Evolutionary conservation across 164 flowering plant species (phyloP), one percentile per base, ranked within the genome.

Genomic region (Paratinospora sagittata): DNA sequence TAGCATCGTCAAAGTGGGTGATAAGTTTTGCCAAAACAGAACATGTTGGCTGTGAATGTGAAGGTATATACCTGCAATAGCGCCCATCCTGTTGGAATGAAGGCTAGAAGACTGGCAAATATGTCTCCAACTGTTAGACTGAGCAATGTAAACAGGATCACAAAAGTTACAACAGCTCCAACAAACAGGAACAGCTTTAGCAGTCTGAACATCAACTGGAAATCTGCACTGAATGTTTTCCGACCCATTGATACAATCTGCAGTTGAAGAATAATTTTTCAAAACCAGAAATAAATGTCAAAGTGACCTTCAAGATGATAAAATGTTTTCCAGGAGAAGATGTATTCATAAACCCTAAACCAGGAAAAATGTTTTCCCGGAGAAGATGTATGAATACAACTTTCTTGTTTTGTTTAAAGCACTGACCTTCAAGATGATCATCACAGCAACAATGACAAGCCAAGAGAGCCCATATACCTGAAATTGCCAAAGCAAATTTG

Each of bases 41-140:
- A 33, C 47, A 27, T 12, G 33, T 4, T 2, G 17, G 34, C 13
- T 10, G 16, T 41, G 23, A 39, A 27, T 26, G 57, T 37, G 52
- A 21, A 68, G 52, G 52, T 4, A 72, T 30, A 47, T 82, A 90
- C 98, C 92, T 82, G 90, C n/a, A 96, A 81, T 64, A 96, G 66
- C 34, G 98, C 99, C 99, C 98, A 93, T 60, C 98, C 98, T 24
- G 98, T 90, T 6, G 99, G 99, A 80, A 88, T 65, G 83, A 93
- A 96, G 74, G 97, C 98, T 67, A 96, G 76, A 37, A 93, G 79
- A 78, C 98, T 83, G 43, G 89, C 89, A 65, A 93, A 89, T 27
- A 93, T 85, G 82, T 96, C 99, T 55, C 97, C 96, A 23, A 86
- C 80, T 1, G 90, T 90, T 73, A 96, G 94, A 60, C 75, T 81